These are phyloP conservation scores for Cladophialophora chaetospira DNA, from an alignment of 2,329 filamentous ascomycete genomes.

Conservation along the genomic window DNA sequence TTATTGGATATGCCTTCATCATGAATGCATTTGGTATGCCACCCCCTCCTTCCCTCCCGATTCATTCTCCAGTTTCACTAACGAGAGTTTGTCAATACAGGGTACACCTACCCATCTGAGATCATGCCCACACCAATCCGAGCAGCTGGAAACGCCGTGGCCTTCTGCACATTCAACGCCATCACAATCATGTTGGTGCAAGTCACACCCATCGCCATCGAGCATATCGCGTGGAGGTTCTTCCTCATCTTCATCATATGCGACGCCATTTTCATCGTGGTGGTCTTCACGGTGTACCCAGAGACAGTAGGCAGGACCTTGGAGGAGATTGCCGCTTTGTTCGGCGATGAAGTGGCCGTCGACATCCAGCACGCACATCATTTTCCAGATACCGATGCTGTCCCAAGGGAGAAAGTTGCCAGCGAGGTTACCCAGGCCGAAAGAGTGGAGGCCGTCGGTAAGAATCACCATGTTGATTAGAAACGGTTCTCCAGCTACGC, in stretches of 20 bases:
- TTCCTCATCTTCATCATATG: conserved; percentile 38
- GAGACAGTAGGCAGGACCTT: conserved; percentile 26
- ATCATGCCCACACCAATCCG: conserved; percentile 18
- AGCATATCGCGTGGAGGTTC: conserved; percentile 38
- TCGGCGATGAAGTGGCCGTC: conserved; percentile 20
- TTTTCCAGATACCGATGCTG: too few relatives aligned
- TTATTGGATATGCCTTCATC: conserved; percentile 19
- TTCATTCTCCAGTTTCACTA: neutral
- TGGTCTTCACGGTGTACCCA: conserved; percentile 40
- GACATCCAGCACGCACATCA: too few relatives aligned
- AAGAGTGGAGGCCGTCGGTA: too few relatives aligned
- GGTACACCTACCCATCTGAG: too few relatives aligned
- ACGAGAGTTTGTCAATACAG: neutral
- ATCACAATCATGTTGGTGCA: conserved; percentile 22
- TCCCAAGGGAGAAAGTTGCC: too few relatives aligned
- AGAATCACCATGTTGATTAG: too few relatives aligned
- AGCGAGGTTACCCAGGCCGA: too few relatives aligned
- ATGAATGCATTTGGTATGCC: conserved; percentile 13
- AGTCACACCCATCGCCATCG: conserved; percentile 35
- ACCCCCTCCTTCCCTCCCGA: neutral
- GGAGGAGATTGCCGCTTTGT: conserved; percentile 26
- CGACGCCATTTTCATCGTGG: conserved; percentile 31
- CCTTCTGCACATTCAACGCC: conserved; percentile 19
- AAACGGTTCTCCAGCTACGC: too few relatives aligned
- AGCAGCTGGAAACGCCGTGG: conserved; percentile 15